A percentile compares a stretch with the other conserved stretches of the same genome.
Evolutionary conservation across 768 basidiomycete species (phyloP).

Genomic region (Kwoniella mangroviensis): DNA sequence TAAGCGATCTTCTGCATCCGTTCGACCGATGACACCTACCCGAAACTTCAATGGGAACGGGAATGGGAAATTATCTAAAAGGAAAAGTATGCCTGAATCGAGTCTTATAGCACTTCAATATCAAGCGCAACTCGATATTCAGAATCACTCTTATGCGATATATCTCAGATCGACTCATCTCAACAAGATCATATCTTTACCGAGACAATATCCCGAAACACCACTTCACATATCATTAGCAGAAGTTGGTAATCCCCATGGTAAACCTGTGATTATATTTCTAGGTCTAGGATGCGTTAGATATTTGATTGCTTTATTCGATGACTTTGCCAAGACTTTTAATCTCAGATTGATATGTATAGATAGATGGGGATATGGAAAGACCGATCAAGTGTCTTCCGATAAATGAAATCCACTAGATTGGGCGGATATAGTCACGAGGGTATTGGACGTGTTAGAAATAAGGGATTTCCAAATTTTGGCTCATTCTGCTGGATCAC

Average conservation of each 20-base stretch:
- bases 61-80: slow-evolving; percentile 7
- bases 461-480: slow-evolving; percentile 83
- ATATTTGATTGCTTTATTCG: slow-evolving; percentile 91
- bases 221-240: slow-evolving; percentile 83
- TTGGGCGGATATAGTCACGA: slow-evolving; percentile 89
- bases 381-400: slow-evolving; percentile 69
- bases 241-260: slow-evolving; percentile 83
- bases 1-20: not conserved
- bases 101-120: not conserved
- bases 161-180: slow-evolving; percentile 85
- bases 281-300: slow-evolving; percentile 92
- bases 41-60: not conserved
- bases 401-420: slow-evolving; percentile 78
- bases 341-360: slow-evolving; percentile 89
- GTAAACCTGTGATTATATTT: slow-evolving; percentile 86
- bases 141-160: slow-evolving; percentile 66
- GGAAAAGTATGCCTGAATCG: slow-evolving; percentile 11
- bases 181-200: slow-evolving; percentile 79
- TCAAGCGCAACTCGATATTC: slow-evolving; percentile 24
- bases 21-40: slow-evolving; percentile 11
- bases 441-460: slow-evolving; percentile 79
- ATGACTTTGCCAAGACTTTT: slow-evolving; percentile 89
- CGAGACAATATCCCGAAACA: slow-evolving; percentile 77
- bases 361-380: slow-evolving; percentile 92
- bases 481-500: slow-evolving; percentile 94